Conservation (phyloP, 805 yeast species). For the Metschnikowia bowlesiae region DNA sequence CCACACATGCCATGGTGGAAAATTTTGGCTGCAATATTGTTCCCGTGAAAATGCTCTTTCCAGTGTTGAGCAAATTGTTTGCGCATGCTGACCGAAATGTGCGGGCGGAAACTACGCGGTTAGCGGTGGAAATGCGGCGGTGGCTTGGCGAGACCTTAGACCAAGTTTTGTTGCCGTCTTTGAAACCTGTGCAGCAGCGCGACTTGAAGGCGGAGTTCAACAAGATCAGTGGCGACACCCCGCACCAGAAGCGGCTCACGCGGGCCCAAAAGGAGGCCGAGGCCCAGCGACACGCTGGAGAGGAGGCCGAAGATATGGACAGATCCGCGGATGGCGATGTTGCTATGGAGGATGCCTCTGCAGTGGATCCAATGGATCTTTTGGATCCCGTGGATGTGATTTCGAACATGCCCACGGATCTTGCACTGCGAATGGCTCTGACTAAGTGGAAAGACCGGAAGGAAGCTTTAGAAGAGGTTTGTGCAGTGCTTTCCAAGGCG, state of each 20-base stretch:
- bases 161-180: slow-evolving; percentile 54
- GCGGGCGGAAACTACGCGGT: slow-evolving; percentile 66
- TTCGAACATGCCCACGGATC: slow-evolving; percentile 60
- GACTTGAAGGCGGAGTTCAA: slow-evolving; percentile 72
- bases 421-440: slow-evolving; percentile 51
- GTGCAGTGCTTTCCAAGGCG: slow-evolving; percentile 46
- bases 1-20: slow-evolving; percentile 51
- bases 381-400: slow-evolving; percentile 67
- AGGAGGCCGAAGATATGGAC: slow-evolving; percentile 7
- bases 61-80: slow-evolving; percentile 61
- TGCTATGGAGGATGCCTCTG: slow-evolving; percentile 29
- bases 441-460: slow-evolving; percentile 90
- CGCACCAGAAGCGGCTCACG: slow-evolving; percentile 53
- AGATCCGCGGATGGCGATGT: slow-evolving; percentile 9
- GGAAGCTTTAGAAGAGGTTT: slow-evolving; percentile 68
- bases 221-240: slow-evolving; percentile 35
- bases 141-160: slow-evolving; percentile 70
- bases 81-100: slow-evolving; percentile 85
- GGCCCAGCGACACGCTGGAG: slow-evolving; percentile 17
- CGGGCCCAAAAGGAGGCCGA: slow-evolving; percentile 47
- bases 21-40: slow-evolving; percentile 62
- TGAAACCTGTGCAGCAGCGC: slow-evolving; percentile 90
- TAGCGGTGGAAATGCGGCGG: slow-evolving; percentile 64
- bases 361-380: slow-evolving; percentile 61
- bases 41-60: slow-evolving; percentile 54